These are phyloP conservation scores for Cryptosporidium meleagridis DNA, from an alignment of 169 alveolate species.

Conservation along the genomic window DNA sequence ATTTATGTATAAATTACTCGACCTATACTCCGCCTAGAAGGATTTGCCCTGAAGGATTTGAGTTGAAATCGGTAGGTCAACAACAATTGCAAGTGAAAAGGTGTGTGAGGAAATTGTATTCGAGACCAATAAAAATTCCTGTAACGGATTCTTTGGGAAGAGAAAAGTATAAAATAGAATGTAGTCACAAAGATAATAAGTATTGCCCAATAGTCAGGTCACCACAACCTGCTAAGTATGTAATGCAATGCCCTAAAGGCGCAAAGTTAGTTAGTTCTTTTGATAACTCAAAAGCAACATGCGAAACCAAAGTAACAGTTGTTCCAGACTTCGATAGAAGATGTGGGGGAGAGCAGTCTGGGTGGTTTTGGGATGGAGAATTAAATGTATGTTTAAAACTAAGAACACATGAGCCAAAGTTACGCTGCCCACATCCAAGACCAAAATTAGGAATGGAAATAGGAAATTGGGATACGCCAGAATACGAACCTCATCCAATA, in stretches of 20 bases:
- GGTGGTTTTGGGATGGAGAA: constrained; percentile 73
- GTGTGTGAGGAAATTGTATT: constrained; percentile 57
- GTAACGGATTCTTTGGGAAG: constrained; percentile 54
- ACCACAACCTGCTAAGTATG: constrained; percentile 57
- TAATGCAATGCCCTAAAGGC: constrained; percentile 57
- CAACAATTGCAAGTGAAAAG: constrained; percentile 17
- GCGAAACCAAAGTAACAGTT: constrained; percentile 54
- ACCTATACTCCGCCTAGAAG: constrained; percentile 60
- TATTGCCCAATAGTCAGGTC: constrained; percentile 35
- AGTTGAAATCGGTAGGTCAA: constrained; percentile 47
- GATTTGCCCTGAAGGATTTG: constrained; percentile 73
- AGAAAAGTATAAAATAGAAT: constrained; percentile 26
- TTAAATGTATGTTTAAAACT: constrained; percentile 21
- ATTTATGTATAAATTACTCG: constrained; percentile 56
- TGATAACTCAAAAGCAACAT: constrained; percentile 66
- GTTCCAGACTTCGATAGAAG: constrained; percentile 61
- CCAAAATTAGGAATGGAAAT: constrained; percentile 52
- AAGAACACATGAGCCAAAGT: constrained; percentile 61
- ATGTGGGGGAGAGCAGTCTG: constrained; percentile 64
- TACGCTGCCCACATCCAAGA: constrained; percentile 63
- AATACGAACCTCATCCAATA: constrained; percentile 69
- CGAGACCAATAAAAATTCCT: constrained; percentile 70
- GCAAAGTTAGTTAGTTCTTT: constrained; percentile 46
- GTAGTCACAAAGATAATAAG: constrained; percentile 30
- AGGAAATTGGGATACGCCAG: constrained; percentile 75